These are phyloP conservation scores for Pleurotus eryngii DNA, from an alignment of 768 basidiomycete species.

Conservation along the genomic window DNA sequence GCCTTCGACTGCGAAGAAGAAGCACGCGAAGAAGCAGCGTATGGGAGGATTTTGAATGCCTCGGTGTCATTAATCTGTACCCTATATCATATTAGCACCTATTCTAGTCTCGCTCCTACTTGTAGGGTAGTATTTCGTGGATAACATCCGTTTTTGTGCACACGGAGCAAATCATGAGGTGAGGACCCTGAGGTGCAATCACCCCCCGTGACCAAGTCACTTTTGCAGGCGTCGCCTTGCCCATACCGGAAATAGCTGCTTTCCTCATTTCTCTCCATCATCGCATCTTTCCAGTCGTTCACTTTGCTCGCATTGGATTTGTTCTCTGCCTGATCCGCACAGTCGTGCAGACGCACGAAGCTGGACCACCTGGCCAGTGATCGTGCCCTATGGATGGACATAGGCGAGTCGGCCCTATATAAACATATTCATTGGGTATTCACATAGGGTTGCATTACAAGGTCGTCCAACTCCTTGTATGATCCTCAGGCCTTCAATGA, in stretches of 20 bases:
- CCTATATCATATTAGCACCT: background rate
- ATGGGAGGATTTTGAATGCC: slow-evolving; percentile 66
- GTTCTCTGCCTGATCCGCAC: slow-evolving; percentile 12
- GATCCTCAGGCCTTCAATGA: slow-evolving; percentile 61
- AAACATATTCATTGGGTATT: slow-evolving; percentile 7
- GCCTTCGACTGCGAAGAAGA: slow-evolving; percentile 47
- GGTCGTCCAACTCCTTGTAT: slow-evolving; percentile 61
- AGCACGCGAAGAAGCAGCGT: slow-evolving; percentile 54
- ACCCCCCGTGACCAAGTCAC: background rate
- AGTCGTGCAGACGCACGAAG: slow-evolving; percentile 67
- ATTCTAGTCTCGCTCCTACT: background rate
- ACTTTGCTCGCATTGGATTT: slow-evolving; percentile 13
- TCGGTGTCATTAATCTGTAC: background rate
- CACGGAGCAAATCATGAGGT: background rate
- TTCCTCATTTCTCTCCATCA: slow-evolving; percentile 9
- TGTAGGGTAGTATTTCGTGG: background rate
- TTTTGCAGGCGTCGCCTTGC: background rate
- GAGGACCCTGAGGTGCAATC: background rate
- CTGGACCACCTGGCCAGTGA: slow-evolving; percentile 67
- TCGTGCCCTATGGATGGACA: slow-evolving; percentile 78
- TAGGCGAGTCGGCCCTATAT: slow-evolving; percentile 34
- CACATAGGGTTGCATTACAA: slow-evolving; percentile 26
- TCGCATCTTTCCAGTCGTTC: slow-evolving; percentile 4
- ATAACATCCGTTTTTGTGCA: background rate
- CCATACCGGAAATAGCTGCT: background rate